A percentile compares a stretch with the other conserved stretches of the same genome.
These are phyloP conservation scores for Botryosphaeria agaves DNA, from an alignment of 2,329 filamentous ascomycete species.

Conservation along the genomic window DNA sequence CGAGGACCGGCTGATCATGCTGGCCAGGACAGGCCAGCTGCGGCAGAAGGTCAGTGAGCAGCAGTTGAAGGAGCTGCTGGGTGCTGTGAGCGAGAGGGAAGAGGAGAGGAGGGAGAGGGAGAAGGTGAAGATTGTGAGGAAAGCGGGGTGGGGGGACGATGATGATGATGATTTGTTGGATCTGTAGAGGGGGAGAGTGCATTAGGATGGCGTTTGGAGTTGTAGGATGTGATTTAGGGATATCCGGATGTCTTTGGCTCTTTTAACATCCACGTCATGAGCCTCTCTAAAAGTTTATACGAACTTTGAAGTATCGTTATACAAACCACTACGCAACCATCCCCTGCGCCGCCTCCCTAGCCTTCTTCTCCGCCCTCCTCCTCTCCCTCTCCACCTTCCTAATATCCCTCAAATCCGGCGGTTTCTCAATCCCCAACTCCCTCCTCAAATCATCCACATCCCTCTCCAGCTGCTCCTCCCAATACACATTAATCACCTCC, in stretches of 20 bases:
- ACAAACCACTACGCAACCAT: too few species aligned
- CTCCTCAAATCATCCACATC: constrained; percentile 60
- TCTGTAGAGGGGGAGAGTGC: too few species aligned
- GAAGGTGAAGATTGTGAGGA: constrained; percentile 71
- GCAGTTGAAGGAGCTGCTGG: constrained; percentile 82
- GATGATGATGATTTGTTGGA: constrained; percentile 56
- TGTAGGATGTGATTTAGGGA: too few species aligned
- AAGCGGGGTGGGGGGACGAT: constrained; percentile 73
- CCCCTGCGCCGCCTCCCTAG: constrained; percentile 8
- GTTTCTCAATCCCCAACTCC: constrained; percentile 70
- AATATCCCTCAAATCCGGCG: constrained; percentile 68
- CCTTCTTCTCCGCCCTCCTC: constrained; percentile 46
- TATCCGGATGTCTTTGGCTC: too few species aligned
- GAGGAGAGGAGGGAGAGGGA: constrained; percentile 49
- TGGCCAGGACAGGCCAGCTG: constrained; percentile 77
- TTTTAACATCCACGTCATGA: too few species aligned
- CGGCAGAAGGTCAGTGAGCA: constrained; percentile 76
- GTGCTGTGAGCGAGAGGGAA: constrained; percentile 55
- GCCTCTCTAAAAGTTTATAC: too few species aligned
- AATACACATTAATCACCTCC: constrained; percentile 90
- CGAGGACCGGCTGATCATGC: constrained; percentile 82
- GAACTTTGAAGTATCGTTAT: too few species aligned
- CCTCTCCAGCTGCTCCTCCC: constrained; percentile 84
- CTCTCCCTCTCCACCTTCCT: constrained; percentile 52
- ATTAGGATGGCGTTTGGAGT: too few species aligned